Evolutionary conservation across 495 filamentous ascomycete genomes (phyloP).

Genomic region (Tuber magnatum): DNA sequence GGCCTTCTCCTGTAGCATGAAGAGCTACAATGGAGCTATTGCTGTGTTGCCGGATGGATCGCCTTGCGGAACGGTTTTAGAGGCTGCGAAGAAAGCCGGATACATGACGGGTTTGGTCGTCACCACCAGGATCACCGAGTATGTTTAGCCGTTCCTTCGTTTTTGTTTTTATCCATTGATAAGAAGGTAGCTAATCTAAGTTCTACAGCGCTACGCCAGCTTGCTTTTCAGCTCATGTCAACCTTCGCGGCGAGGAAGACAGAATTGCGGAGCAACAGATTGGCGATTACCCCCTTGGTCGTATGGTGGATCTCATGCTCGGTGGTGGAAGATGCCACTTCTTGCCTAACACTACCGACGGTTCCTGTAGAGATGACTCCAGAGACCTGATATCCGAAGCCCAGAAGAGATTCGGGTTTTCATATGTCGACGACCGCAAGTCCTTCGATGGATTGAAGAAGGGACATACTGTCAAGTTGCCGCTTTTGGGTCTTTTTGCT

Average conservation of each 20-base stretch:
- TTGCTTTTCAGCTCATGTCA: slow-evolving; percentile 86
- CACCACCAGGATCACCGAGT: slow-evolving; percentile 85
- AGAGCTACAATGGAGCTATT: slow-evolving; percentile 96
- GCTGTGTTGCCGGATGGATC: slow-evolving; percentile 74
- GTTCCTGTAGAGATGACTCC: slow-evolving; percentile 69
- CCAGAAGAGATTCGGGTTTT: slow-evolving; percentile 65
- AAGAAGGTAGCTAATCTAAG: not conserved
- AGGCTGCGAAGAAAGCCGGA: slow-evolving; percentile 83
- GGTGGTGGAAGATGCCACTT: slow-evolving; percentile 94
- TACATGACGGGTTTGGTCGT: slow-evolving; percentile 93
- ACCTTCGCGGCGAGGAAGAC: slow-evolving; percentile 71
- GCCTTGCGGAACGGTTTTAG: slow-evolving; percentile 88
- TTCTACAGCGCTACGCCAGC: slow-evolving; percentile 69
- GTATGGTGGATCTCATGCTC: slow-evolving; percentile 81
- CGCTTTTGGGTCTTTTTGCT: slow-evolving; percentile 81
- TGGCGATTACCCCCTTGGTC: slow-evolving; percentile 75
- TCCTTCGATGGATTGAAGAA: slow-evolving; percentile 70
- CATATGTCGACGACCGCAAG: slow-evolving; percentile 61
- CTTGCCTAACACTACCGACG: slow-evolving; percentile 65
- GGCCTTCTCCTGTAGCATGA: slow-evolving; percentile 82
- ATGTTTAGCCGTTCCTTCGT: not conserved
- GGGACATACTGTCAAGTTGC: slow-evolving; percentile 68
- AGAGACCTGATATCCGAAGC: slow-evolving; percentile 63
- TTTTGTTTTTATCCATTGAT: not conserved
- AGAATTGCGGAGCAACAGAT: slow-evolving; percentile 85